Conservation (phyloP, 805 yeast species). For the Starmerella bombi region DNA sequence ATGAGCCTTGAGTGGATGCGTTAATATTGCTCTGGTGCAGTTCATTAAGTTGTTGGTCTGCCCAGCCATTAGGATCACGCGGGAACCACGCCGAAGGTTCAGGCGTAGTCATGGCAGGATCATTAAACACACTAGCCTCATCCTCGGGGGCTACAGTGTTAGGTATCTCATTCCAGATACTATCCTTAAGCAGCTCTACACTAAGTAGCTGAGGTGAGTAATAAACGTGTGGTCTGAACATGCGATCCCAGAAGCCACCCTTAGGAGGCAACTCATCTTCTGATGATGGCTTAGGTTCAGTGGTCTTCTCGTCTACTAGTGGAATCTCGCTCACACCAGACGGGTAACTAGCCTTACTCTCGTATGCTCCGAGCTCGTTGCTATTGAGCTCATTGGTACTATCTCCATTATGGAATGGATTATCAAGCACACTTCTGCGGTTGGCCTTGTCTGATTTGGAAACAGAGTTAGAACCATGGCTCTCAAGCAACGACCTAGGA, state of each 20-base stretch:
- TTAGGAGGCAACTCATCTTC: not conserved
- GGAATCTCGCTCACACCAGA: not conserved
- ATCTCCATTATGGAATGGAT: constrained; percentile 2
- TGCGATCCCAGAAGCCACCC: constrained; percentile 32
- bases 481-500: constrained; percentile 26
- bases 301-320: constrained; percentile 18
- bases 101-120: constrained; percentile 56
- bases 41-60: constrained; percentile 44
- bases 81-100: constrained; percentile 88
- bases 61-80: constrained; percentile 74
- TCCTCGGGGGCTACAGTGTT: constrained; percentile 26
- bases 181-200: constrained; percentile 22
- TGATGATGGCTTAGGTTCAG: not conserved
- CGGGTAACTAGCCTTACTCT: not conserved
- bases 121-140: constrained; percentile 56
- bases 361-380: not conserved
- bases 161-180: constrained; percentile 22
- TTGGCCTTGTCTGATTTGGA: not conserved
- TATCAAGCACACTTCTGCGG: not conserved
- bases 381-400: not conserved
- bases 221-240: constrained; percentile 44
- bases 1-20: constrained; percentile 56
- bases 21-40: constrained; percentile 40
- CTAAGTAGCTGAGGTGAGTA: constrained; percentile 28
- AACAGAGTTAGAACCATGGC: too few species aligned